phyloP scores from a whole-genome alignment of 225 moss, liverwort and hornwort genomes.

The Sphagnum tenellum region DNA sequence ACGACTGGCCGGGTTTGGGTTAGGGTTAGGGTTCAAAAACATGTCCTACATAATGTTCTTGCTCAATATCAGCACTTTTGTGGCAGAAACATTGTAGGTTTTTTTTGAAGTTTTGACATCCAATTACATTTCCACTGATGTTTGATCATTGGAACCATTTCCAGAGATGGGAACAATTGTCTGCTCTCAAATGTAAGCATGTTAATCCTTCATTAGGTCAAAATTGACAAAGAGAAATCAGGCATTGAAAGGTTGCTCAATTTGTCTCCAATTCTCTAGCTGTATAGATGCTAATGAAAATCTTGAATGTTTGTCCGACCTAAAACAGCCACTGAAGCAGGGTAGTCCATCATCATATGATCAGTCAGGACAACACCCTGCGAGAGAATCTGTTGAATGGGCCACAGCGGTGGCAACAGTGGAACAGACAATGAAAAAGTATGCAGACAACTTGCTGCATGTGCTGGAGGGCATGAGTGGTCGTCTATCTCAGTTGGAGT shows the following conservation, averaged over 20 bases:
- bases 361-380: conserved; percentile 1
- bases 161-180: too few species aligned
- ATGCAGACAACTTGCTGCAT: conserved; percentile 57
- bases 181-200: too few species aligned
- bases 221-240: neutral
- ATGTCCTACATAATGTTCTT: too few species aligned
- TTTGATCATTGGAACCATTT: too few species aligned
- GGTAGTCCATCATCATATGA: conserved; percentile 29
- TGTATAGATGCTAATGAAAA: conserved; percentile 20
- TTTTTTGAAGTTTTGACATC: too few species aligned
- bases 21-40: too few species aligned
- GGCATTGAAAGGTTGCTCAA: neutral
- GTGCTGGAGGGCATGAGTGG: conserved; percentile 67
- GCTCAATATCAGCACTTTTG: too few species aligned
- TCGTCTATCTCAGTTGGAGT: conserved; percentile 73
- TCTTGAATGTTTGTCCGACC: conserved; percentile 3
- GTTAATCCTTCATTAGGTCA: too few species aligned
- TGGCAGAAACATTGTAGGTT: too few species aligned
- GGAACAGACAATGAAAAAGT: conserved; percentile 84
- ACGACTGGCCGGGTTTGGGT: too few species aligned
- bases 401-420: conserved; percentile 69
- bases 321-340: conserved; percentile 19
- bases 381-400: conserved; percentile 50
- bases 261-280: neutral
- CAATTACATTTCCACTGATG: too few species aligned